Conservation (phyloP, 495 filamentous ascomycete genomes). For the Letharia columbiana region DNA sequence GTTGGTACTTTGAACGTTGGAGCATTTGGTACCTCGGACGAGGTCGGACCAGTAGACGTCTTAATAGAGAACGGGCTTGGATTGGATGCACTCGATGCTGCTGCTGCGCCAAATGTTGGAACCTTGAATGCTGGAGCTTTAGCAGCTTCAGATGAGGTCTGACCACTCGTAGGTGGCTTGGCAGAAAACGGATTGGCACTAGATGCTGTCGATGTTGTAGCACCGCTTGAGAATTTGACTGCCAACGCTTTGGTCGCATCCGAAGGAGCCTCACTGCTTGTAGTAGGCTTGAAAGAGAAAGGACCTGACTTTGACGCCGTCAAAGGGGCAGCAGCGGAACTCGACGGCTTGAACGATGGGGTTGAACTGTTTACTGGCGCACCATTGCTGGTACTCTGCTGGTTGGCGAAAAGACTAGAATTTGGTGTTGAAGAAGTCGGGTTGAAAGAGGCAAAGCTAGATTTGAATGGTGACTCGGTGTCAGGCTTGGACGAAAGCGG, state of each 20-base stretch:
- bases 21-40: conserved; percentile 7
- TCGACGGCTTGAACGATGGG: background rate
- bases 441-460: conserved; percentile 4
- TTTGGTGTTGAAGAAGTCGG: background rate
- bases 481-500: background rate
- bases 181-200: background rate
- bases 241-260: conserved; percentile 19
- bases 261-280: conserved; percentile 19
- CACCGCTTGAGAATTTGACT: conserved; percentile 1
- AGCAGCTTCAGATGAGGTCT: background rate
- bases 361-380: background rate
- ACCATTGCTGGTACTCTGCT: background rate
- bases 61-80: background rate
- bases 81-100: background rate
- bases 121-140: conserved; percentile 17
- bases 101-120: conserved; percentile 17
- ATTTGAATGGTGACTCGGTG: background rate
- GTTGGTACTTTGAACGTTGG: conserved; percentile 23
- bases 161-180: background rate
- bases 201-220: background rate
- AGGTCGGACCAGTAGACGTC: background rate
- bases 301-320: conserved; percentile 9
- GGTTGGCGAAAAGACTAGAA: background rate
- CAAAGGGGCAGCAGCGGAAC: background rate
- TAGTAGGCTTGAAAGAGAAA: conserved; percentile 24